phyloP scores from a whole-genome alignment of 345 rosid genomes.

The Dimocarpus longan region DNA sequence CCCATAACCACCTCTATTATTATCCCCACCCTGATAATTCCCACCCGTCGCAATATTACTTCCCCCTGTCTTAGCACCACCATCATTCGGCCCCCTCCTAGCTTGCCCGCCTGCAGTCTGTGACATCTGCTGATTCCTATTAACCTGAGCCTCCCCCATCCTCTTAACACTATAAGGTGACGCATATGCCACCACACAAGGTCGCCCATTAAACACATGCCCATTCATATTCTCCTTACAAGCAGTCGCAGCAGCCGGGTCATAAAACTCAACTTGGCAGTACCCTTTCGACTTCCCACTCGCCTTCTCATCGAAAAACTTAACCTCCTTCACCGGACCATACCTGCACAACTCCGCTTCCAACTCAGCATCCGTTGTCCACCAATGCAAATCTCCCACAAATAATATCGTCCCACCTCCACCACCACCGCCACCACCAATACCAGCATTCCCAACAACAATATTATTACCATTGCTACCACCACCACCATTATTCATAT shows the following conservation, averaged over 20 bases:
- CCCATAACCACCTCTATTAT: conserved; percentile 56
- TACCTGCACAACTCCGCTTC: conserved; percentile 66
- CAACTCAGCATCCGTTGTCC: conserved; percentile 89
- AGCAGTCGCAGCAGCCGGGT: conserved; percentile 59
- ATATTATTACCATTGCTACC: conserved; percentile 35
- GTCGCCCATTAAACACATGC: conserved; percentile 64
- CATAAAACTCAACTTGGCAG: conserved; percentile 86
- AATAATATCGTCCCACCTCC: conserved; percentile 60
- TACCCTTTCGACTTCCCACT: conserved; percentile 90
- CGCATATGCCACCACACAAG: conserved; percentile 81
- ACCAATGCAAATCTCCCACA: conserved; percentile 92
- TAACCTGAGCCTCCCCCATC: conserved; percentile 77
- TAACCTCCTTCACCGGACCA: conserved; percentile 75
- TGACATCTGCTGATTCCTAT: conserved; percentile 55
- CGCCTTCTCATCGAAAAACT: conserved; percentile 87
- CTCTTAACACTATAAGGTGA: conserved; percentile 64
- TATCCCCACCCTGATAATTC: conserved; percentile 77
- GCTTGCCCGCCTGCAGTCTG: conserved; percentile 46
- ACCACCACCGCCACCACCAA: conserved; percentile 27
- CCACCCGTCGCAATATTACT: conserved; percentile 50
- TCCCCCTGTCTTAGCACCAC: conserved; percentile 41
- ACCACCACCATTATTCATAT: conserved; percentile 37
- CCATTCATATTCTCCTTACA: conserved; percentile 89
- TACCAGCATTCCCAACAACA: conserved; percentile 15
- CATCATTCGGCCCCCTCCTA: conserved; percentile 61